Evolutionary conservation across 176 grass and related monocot species (phyloP).

Genomic region (Melocanna baccifera): DNA sequence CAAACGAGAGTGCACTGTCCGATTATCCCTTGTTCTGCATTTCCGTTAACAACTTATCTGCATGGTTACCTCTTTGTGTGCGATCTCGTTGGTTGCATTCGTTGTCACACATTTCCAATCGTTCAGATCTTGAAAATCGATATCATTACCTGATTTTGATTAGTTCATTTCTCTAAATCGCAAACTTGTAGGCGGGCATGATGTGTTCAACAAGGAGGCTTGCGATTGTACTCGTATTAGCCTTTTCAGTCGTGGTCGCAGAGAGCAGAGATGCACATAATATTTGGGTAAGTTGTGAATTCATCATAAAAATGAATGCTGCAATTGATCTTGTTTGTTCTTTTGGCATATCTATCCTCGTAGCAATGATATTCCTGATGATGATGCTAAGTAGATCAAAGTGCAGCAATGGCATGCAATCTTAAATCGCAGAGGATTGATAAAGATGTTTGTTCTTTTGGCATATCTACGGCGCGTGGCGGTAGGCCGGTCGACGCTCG

Average conservation of each 20-base stretch:
- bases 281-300: constrained; percentile 37
- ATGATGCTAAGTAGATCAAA: background rate
- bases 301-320: background rate
- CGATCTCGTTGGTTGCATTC: background rate
- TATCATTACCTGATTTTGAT: too few relatives aligned
- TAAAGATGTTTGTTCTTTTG: too few relatives aligned
- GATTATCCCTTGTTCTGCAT: background rate
- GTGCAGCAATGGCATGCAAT: background rate
- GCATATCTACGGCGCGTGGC: too few relatives aligned
- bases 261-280: constrained; percentile 13
- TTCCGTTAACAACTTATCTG: background rate
- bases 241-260: background rate
- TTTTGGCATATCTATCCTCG: background rate
- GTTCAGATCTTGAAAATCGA: background rate
- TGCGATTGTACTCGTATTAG: constrained; percentile 17
- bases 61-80: background rate
- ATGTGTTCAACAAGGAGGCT: background rate
- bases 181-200: constrained; percentile 20
- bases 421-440: too few relatives aligned
- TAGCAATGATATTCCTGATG: background rate
- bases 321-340: background rate
- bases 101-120: background rate
- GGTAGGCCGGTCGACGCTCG: too few relatives aligned
- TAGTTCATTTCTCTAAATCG: constrained; percentile 2
- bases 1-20: background rate